These are phyloP conservation scores for Vitellaria paradoxa DNA, from an alignment of 179 eudicot genomes.

Conservation along the genomic window DNA sequence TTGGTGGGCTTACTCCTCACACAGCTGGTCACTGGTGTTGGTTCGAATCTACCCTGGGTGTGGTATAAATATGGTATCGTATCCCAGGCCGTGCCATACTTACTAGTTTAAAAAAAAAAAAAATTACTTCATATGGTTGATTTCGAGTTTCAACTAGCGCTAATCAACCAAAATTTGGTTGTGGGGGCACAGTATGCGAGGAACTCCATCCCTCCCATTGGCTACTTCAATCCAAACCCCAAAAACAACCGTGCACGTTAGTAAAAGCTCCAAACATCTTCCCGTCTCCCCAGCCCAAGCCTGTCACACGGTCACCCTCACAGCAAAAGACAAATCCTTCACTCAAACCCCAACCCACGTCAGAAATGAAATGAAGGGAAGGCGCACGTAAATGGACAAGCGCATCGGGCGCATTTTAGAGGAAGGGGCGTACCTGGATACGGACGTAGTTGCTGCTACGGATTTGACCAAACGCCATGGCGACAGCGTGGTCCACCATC, in stretches of 20 bases:
- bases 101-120: too few species aligned
- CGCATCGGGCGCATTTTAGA: slow-evolving; percentile 10
- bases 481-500: slow-evolving; percentile 83
- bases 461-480: slow-evolving; percentile 81
- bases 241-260: not conserved
- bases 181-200: not conserved
- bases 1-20: too few species aligned
- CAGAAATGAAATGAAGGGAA: too few species aligned
- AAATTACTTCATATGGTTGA: too few species aligned
- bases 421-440: slow-evolving; percentile 56
- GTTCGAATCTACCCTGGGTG: too few species aligned
- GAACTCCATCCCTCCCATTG: slow-evolving; percentile 6
- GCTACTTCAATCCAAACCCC: not conserved
- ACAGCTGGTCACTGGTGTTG: too few species aligned
- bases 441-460: slow-evolving; percentile 79
- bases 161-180: not conserved
- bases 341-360: not conserved
- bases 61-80: too few species aligned
- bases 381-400: too few species aligned
- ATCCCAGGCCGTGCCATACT: too few species aligned
- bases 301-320: not conserved
- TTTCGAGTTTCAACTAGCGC: too few species aligned
- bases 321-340: not conserved
- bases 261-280: not conserved
- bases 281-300: too few species aligned